A percentile compares a stretch with the other conserved stretches of the same genome.
Conservation (phyloP, 768 basidiomycete genomes). For the Podaxis sp. region DNA sequence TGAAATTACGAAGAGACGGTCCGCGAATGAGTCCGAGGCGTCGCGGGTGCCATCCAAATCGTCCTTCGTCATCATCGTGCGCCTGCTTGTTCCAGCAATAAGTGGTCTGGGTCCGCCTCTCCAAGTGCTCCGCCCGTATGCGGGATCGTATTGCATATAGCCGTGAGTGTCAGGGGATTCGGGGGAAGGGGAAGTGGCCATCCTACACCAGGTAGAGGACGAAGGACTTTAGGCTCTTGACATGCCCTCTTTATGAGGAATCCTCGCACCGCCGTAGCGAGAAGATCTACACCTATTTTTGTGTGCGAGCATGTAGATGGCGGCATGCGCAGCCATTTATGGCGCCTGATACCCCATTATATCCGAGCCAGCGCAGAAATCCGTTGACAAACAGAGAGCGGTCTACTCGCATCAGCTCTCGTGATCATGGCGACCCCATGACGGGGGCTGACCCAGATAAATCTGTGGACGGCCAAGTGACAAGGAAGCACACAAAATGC, state of each 20-base stretch:
- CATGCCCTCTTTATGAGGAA: background rate
- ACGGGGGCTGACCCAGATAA: background rate
- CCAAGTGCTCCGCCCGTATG: background rate
- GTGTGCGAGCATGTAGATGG: background rate
- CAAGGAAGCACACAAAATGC: too few relatives aligned
- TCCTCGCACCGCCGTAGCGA: background rate
- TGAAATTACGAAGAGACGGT: background rate
- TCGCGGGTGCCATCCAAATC: background rate
- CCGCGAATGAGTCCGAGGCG: background rate
- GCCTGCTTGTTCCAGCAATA: background rate
- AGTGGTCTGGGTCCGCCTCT: conserved; percentile 11
- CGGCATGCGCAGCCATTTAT: conserved; percentile 9
- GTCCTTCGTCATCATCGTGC: background rate
- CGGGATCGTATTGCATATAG: background rate
- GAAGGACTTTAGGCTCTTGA: background rate
- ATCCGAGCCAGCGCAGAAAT: background rate
- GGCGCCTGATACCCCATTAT: background rate
- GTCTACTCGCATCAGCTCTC: background rate
- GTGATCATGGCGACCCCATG: background rate
- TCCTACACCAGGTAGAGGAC: conserved; percentile 5
- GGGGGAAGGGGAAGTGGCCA: background rate
- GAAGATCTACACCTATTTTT: background rate
- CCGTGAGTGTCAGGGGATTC: background rate
- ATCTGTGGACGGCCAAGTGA: background rate
- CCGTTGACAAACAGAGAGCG: background rate